Base-by-base conservation (phyloP, 768 basidiomycete species). In the Rhizopogon vinicolor region DNA sequence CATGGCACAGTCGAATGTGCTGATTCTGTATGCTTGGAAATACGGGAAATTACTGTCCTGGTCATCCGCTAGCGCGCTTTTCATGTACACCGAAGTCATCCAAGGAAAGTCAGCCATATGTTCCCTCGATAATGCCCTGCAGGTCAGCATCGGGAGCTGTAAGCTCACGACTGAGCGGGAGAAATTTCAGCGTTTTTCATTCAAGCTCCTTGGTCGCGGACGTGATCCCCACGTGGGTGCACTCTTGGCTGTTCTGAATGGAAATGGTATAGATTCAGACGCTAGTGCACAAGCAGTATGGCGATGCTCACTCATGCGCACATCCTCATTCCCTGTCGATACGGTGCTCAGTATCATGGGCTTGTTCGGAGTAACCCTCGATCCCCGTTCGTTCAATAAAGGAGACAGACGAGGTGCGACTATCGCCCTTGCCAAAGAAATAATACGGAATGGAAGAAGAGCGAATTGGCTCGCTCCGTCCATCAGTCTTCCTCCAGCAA, bases 331-430 rank as follows among this genome's bases (percentile, higher is more conserved):
- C 29, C 42, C 54, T 7, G 35, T 41, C 1, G 35, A 41, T 19
- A 48, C 39, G 18, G 12, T 57, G 1, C 29, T 58, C n/a, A 57
- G 55, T 31, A 45, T 57, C 56, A 41, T 49, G 44, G 42, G 43
- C 18, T 19, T 57, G n/a, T 57, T 40, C 39, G 33, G 25, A 18
- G 54, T 56, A 2, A 28, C 25, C 2, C 54, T 56, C 8, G 35
- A 53, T 9, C 52, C 51, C 14, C 19, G 7, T 19, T 18, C 10
- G 14, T 56, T 54, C 25, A 6, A 22, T 7, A 37, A 22, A n/a
- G 22, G 8, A 14, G 54, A 56, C 22, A 31, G 54, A 13, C 42
- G 31, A 37, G 22, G 52, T 8, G 51, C 54, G 14, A 52, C 50
- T n/a, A 52, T 55, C 6, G 49, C 28, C 33, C 49, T 51, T 22